Percentiles rank a stretch among this genome's conserved stretches.
Conservation (phyloP, 331 rosid species). For the Saraca asoca region DNA sequence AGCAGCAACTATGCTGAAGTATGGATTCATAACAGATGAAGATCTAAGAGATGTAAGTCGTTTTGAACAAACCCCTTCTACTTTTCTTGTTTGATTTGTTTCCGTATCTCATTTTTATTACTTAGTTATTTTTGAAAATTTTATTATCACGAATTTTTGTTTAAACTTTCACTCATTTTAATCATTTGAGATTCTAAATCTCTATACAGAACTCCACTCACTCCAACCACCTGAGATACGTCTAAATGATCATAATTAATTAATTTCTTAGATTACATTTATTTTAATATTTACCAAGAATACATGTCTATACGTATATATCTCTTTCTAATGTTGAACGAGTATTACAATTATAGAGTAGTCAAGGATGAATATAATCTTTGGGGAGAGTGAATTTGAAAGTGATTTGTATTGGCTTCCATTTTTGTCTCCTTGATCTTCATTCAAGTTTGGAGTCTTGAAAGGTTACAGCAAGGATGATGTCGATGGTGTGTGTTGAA, state of each 20-base stretch:
- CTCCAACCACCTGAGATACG: too few species aligned
- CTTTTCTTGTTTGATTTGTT: not conserved
- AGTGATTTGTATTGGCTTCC: constrained; percentile 30
- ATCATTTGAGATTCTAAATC: too few species aligned
- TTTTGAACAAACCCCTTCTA: constrained; percentile 25
- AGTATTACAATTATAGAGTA: not conserved
- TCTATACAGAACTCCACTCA: too few species aligned
- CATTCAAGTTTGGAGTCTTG: constrained; percentile 9
- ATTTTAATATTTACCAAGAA: not conserved
- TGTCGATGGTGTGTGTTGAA: constrained; percentile 24
- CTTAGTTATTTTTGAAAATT: not conserved
- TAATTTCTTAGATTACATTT: constrained; percentile 2
- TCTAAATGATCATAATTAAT: too few species aligned
- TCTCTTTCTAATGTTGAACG: not conserved
- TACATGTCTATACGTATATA: not conserved
- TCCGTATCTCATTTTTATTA: not conserved
- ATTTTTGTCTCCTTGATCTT: not conserved
- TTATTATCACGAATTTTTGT: too few species aligned
- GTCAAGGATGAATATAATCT: constrained; percentile 4
- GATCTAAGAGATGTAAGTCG: constrained; percentile 62
- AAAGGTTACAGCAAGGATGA: constrained; percentile 48
- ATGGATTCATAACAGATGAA: constrained; percentile 53
- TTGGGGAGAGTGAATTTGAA: constrained; percentile 11
- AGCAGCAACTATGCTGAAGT: constrained; percentile 84
- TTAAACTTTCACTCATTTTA: too few species aligned